Evolutionary conservation across 345 rosid species (phyloP).

Genomic region (Dipteronia dyeriana): DNA sequence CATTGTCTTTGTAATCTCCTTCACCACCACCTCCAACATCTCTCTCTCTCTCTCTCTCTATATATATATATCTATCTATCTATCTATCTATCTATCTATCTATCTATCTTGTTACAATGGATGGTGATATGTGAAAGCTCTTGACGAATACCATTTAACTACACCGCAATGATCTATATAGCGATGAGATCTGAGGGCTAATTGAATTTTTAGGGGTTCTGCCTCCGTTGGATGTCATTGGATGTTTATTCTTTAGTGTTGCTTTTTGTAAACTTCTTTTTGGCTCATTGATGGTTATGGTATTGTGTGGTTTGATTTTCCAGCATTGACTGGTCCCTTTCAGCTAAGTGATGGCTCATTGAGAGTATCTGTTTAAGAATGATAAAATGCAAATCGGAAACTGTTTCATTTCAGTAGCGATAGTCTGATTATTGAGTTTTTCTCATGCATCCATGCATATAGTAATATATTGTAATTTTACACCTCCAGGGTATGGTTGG

Average conservation of each 20-base stretch:
- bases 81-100: neutral
- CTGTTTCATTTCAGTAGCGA: neutral
- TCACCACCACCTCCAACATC: neutral
- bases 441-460: neutral
- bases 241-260: neutral
- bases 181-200: constrained; percentile 37
- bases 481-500: neutral
- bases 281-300: neutral
- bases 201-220: neutral
- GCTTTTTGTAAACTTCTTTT: neutral
- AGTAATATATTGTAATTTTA: neutral
- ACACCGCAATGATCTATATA: constrained; percentile 20
- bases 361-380: neutral
- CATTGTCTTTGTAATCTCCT: neutral
- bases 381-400: neutral
- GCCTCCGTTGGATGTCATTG: neutral
- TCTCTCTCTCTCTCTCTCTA: constrained; percentile 16
- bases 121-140: constrained; percentile 16
- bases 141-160: constrained; percentile 6
- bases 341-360: neutral
- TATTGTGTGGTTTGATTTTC: neutral
- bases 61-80: neutral
- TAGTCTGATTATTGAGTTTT: neutral
- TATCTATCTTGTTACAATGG: constrained; percentile 4
- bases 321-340: neutral